A percentile compares a stretch with the other conserved stretches of the same genome.
Evolutionary conservation across 1,284 basidiomycete species (phyloP).

Genomic region (Psilocybe mexicana): DNA sequence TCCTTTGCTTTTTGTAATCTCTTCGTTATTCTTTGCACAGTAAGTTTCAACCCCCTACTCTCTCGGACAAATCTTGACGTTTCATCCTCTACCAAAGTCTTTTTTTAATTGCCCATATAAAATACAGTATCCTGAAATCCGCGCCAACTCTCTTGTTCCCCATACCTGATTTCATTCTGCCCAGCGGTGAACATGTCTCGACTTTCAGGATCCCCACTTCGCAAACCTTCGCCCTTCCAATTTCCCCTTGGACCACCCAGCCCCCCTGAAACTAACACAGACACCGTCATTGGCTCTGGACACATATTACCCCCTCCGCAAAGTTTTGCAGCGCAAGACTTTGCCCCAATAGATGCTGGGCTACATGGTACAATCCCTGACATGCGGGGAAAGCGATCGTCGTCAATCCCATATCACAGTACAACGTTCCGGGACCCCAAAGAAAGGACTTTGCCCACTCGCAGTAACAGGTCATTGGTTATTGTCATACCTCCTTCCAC

Average conservation of each 20-base stretch:
- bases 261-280: constrained; percentile 56
- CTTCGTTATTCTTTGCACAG: not conserved
- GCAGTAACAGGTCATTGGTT: constrained; percentile 58
- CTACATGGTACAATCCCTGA: constrained; percentile 25
- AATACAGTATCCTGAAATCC: not conserved
- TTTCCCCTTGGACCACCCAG: constrained; percentile 49
- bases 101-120: not conserved
- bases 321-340: constrained; percentile 26
- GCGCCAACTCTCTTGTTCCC: too few relatives aligned
- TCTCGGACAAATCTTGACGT: too few relatives aligned
- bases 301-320: constrained; percentile 20
- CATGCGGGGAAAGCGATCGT: constrained; percentile 36
- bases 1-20: constrained; percentile 2
- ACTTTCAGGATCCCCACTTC: constrained; percentile 45
- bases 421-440: constrained; percentile 50
- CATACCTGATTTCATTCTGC: not conserved
- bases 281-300: constrained; percentile 28
- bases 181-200: constrained; percentile 45
- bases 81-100: too few relatives aligned
- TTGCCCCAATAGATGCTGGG: constrained; percentile 20
- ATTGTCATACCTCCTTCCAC: constrained; percentile 67
- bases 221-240: constrained; percentile 49
- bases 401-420: constrained; percentile 59
- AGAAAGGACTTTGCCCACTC: constrained; percentile 42
- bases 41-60: too few relatives aligned